Conservation (phyloP, 2,329 filamentous ascomycete genomes). For the Ophiostoma pallidulum region DNA sequence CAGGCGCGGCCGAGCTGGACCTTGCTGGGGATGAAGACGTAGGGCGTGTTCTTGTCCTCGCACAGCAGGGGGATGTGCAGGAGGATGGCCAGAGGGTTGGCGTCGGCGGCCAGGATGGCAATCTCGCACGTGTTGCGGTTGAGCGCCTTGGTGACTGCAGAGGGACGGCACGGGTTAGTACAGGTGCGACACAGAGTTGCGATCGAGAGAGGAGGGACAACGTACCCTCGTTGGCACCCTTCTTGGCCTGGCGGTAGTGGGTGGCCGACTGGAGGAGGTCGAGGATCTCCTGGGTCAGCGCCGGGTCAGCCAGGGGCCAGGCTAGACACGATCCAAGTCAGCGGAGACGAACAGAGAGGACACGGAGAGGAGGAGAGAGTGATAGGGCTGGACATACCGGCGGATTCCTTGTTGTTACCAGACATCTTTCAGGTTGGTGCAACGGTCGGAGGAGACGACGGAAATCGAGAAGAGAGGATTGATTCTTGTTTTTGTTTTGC, state of each 20-base stretch:
- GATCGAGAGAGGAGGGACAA: neutral
- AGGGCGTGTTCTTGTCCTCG: conserved; percentile 60
- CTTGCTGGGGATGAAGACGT: conserved; percentile 20
- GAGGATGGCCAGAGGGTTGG: conserved; percentile 75
- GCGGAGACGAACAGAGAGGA: too few relatives aligned
- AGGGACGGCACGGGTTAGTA: too few relatives aligned
- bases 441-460: neutral
- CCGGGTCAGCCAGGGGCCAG: conserved; percentile 21
- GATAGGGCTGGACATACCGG: neutral
- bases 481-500: too few relatives aligned
- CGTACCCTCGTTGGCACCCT: conserved; percentile 66
- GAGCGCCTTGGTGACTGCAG: conserved; percentile 72
- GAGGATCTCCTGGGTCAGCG: conserved; percentile 56
- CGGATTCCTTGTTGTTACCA: conserved; percentile 14
- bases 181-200: neutral
- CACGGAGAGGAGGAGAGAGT: too few relatives aligned
- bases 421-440: conserved; percentile 11
- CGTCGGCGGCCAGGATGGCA: conserved; percentile 82
- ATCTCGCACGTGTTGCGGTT: conserved; percentile 88
- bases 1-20: conserved; percentile 59
- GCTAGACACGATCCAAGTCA: too few relatives aligned
- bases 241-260: conserved; percentile 71
- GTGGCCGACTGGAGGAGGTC: conserved; percentile 67
- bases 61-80: conserved; percentile 81
- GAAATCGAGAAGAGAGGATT: neutral